Percentiles rank a stretch among this genome's conserved stretches.
Evolutionary conservation across 495 filamentous ascomycete species (phyloP).

Genomic region (Talaromyces nanjingensis): DNA sequence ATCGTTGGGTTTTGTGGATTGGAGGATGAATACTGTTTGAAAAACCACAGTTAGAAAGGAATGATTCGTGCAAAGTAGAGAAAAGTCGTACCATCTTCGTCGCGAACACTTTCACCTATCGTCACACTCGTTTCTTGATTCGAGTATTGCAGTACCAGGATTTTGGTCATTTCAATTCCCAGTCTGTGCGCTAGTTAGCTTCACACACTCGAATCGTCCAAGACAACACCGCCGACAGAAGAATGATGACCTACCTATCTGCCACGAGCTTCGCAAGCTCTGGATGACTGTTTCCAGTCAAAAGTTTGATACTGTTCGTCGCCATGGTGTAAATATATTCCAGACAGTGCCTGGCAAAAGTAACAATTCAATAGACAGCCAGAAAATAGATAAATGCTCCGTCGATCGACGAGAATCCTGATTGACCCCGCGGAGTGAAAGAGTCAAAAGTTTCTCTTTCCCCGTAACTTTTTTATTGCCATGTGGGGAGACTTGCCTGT

Average conservation of each 20-base stretch:
- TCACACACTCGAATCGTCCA: neutral
- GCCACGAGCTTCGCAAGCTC: slow-evolving; percentile 83
- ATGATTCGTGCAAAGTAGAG: slow-evolving; percentile 7
- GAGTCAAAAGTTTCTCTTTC: slow-evolving; percentile 1
- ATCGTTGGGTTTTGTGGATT: slow-evolving; percentile 90
- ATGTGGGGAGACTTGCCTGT: slow-evolving; percentile 6
- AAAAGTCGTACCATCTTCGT: slow-evolving; percentile 76
- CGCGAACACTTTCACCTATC: slow-evolving; percentile 91
- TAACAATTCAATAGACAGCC: neutral
- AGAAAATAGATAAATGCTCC: neutral
- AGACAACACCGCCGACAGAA: neutral
- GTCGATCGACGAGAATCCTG: neutral
- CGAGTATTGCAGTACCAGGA: slow-evolving; percentile 90
- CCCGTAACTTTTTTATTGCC: neutral
- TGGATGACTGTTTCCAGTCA: slow-evolving; percentile 94
- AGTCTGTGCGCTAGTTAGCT: slow-evolving; percentile 48
- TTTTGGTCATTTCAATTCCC: slow-evolving; percentile 88
- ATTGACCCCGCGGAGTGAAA: neutral
- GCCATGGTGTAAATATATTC: slow-evolving; percentile 40
- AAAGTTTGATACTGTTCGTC: slow-evolving; percentile 89
- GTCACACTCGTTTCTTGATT: slow-evolving; percentile 98
- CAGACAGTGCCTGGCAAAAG: slow-evolving; percentile 13
- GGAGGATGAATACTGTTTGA: slow-evolving; percentile 79
- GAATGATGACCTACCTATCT: slow-evolving; percentile 61
- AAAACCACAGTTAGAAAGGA: neutral